These are phyloP conservation scores for Phytopythium chamaehyphon DNA, from an alignment of 352 stramenopile genomes.

Conservation along the genomic window DNA sequence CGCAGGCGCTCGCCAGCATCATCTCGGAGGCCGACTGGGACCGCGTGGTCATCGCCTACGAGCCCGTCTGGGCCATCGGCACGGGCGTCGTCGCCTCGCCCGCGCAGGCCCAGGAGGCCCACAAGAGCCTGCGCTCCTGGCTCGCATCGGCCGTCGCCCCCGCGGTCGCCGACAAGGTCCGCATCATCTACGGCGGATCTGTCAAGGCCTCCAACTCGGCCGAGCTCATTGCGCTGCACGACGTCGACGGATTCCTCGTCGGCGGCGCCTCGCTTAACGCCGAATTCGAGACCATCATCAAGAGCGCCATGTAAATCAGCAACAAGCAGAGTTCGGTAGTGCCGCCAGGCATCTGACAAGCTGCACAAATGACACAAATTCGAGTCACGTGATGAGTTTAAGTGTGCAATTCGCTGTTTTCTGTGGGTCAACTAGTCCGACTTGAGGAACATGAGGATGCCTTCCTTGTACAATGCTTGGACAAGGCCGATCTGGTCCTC, in stretches of 20 bases:
- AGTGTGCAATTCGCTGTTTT: no score
- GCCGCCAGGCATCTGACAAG: no score
- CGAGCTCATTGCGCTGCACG: constrained; percentile 74
- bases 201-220: constrained; percentile 85
- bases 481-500: constrained; percentile 68
- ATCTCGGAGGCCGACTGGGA: constrained; percentile 68
- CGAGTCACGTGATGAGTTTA: no score
- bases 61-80: constrained; percentile 95
- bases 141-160: constrained; percentile 49
- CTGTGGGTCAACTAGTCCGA: no score
- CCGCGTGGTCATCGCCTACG: constrained; percentile 91
- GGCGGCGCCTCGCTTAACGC: constrained; percentile 86
- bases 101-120: constrained; percentile 89
- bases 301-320: constrained; percentile 29
- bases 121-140: constrained; percentile 76
- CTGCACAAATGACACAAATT: background rate
- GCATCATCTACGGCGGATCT: constrained; percentile 87
- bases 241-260: constrained; percentile 88
- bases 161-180: constrained; percentile 49
- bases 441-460: constrained; percentile 74
- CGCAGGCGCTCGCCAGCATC: constrained; percentile 86
- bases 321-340: no score
- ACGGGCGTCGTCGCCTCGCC: constrained; percentile 92
- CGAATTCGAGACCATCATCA: constrained; percentile 86
- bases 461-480: constrained; percentile 73